Conservation (phyloP, 495 filamentous ascomycete genomes). For the Talaromyces wortmannii region DNA sequence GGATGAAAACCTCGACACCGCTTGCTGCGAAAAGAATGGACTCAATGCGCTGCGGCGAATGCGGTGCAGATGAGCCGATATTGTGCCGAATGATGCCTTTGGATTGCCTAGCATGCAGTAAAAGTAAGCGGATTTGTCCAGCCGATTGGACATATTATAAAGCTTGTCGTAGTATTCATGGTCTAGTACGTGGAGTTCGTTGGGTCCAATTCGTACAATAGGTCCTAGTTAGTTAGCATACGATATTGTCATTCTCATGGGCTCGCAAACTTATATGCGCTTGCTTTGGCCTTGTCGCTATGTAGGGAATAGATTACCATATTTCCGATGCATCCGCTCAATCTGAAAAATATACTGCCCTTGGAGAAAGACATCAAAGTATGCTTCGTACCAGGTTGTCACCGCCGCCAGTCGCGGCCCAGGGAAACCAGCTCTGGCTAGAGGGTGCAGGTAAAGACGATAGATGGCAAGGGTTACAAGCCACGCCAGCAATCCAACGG, state of each 20-base stretch:
- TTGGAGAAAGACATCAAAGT: conserved; percentile 6
- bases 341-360: conserved; percentile 11
- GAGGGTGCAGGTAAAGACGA: conserved; percentile 4
- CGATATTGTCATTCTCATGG: no score
- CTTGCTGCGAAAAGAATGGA: conserved; percentile 35
- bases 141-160: conserved; percentile 18
- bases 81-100: conserved; percentile 14
- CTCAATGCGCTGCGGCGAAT: conserved; percentile 22
- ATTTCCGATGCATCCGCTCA: conserved; percentile 8
- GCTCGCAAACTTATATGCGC: neutral
- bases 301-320: conserved; percentile 4
- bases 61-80: conserved; percentile 21
- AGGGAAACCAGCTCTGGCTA: conserved; percentile 8
- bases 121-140: conserved; percentile 18
- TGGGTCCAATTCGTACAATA: conserved; percentile 28
- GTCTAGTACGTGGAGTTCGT: conserved; percentile 32
- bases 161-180: conserved; percentile 29
- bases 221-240: neutral
- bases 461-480: conserved; percentile 4
- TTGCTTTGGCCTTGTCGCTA: neutral
- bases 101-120: conserved; percentile 11
- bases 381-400: conserved; percentile 12
- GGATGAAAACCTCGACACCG: conserved; percentile 23
- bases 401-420: conserved; percentile 10
- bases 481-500: neutral